These are phyloP conservation scores for Gymnopilus dilepis DNA, from an alignment of 768 basidiomycete species.

Conservation along the genomic window DNA sequence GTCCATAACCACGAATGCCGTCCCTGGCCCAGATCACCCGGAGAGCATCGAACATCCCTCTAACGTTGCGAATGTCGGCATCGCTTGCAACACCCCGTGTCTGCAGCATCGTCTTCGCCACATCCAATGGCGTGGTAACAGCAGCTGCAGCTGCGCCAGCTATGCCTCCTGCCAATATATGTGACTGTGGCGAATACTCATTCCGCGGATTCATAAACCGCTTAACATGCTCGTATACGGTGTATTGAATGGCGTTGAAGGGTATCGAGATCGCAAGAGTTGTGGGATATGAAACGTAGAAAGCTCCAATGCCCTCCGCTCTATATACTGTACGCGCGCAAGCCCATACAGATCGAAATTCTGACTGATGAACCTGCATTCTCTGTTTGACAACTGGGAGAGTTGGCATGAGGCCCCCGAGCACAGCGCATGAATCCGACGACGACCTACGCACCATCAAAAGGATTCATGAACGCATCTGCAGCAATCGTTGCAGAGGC, in stretches of 20 bases:
- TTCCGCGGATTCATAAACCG: slow-evolving; percentile 81
- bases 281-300: slow-evolving; percentile 99
- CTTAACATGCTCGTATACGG: slow-evolving; percentile 95
- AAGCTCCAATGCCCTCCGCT: slow-evolving; percentile 86
- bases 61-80: slow-evolving; percentile 78
- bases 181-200: slow-evolving; percentile 90
- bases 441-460: slow-evolving; percentile 76
- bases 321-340: slow-evolving; percentile 86
- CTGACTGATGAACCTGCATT: slow-evolving; percentile 96
- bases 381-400: slow-evolving; percentile 94
- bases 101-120: slow-evolving; percentile 96
- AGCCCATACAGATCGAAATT: slow-evolving; percentile 85
- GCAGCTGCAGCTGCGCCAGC: slow-evolving; percentile 95
- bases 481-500: slow-evolving; percentile 93
- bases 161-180: slow-evolving; percentile 89
- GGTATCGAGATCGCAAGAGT: slow-evolving; percentile 96
- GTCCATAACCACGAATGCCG: slow-evolving; percentile 81
- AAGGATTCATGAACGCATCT: slow-evolving; percentile 99
- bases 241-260: slow-evolving; percentile 98
- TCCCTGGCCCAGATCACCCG: slow-evolving; percentile 87
- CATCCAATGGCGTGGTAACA: slow-evolving; percentile 95
- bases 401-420: slow-evolving; percentile 15
- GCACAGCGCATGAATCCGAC: slow-evolving; percentile 17
- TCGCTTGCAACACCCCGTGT: slow-evolving; percentile 92
- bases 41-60: slow-evolving; percentile 88